Percentiles rank a stretch among this genome's conserved stretches.
Conservation (phyloP, 805 yeast genomes). For the Zygosaccharomyces rouxii region DNA sequence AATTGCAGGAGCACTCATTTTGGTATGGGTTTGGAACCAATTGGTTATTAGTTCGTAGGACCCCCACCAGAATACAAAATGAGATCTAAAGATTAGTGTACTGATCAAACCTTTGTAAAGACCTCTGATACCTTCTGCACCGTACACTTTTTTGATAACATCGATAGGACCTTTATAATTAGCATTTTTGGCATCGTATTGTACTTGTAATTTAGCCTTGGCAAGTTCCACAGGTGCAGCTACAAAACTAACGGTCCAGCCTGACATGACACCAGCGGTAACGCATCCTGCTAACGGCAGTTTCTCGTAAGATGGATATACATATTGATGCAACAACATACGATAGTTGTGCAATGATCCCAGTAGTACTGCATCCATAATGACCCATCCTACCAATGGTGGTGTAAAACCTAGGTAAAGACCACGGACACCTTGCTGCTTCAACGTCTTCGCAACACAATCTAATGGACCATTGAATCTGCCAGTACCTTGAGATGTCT, state of each 20-base stretch:
- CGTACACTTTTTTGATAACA: constrained; percentile 56
- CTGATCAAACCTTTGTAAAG: constrained; percentile 78
- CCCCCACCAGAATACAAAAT: constrained; percentile 92
- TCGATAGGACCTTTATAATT: constrained; percentile 76
- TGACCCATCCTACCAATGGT: constrained; percentile 88
- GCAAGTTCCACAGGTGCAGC: constrained; percentile 93
- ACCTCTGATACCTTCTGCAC: constrained; percentile 63
- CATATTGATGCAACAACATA: constrained; percentile 56
- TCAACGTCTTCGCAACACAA: constrained; percentile 66
- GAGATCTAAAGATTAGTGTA: constrained; percentile 82
- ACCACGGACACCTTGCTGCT: constrained; percentile 72
- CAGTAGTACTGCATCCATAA: constrained; percentile 88
- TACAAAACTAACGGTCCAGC: constrained; percentile 89
- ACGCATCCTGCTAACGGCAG: constrained; percentile 73
- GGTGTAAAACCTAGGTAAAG: constrained; percentile 90
- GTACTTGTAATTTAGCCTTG: constrained; percentile 85
- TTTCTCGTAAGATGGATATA: constrained; percentile 55
- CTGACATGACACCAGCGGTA: constrained; percentile 72
- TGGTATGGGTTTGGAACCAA: constrained; percentile 61
- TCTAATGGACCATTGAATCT: constrained; percentile 78
- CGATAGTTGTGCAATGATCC: constrained; percentile 81
- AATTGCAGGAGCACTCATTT: constrained; percentile 60
- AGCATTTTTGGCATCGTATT: constrained; percentile 70
- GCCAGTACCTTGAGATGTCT: constrained; percentile 58
- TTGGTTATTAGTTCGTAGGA: constrained; percentile 75